Evolutionary conservation across 2,329 filamentous ascomycete species (phyloP), one percentile per base, ranked within the genome.

Genomic region (Sordariomycetes sp.): DNA sequence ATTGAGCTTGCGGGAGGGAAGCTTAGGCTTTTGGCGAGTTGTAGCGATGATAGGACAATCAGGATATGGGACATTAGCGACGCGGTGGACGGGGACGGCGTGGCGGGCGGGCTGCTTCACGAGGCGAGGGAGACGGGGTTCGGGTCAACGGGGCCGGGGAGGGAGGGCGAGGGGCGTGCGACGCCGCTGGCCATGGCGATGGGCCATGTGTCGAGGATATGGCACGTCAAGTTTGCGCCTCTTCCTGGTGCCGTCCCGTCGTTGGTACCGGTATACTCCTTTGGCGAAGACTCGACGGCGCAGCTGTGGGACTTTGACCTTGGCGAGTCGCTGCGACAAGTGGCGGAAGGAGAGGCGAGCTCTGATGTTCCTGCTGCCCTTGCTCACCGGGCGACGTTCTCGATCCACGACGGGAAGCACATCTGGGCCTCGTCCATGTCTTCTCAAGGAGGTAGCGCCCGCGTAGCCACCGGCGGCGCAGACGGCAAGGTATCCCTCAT

Each of bases 21-120:
- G 22, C 72, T 74, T 28, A 77, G 87, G 55, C 69, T 96, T n/a
- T 75, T 99, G 36, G 88, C 86, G 15, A 96, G 89, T 64, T 99
- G 94, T 67, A 97, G 92, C 65, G 94, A 99, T 66, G 94, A 99
- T 69, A 80, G 94, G 55, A 96, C 90, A 0, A 82, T 99, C 24
- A 79, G 89, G 15, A 72, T 97, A 1, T 97, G 94, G 92, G 83
- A 96, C 65, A 81, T 96, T 8, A 84, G 85, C 0, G 76, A 82
- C 58, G 45, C 32, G 1, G 65, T 66, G 4, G 59, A 67, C 2
- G 64, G 64, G 1, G 60, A 61, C 4, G 64, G 65, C n/a, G 67
- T 68, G 60, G 68, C 62, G 57, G 63, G 62, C 58, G 64, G 25
- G 1, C 36, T 45, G 10, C 59, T 68, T 15, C 62, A 66, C 10